Percentiles rank a stretch among this genome's conserved stretches.
Evolutionary conservation across 345 rosid genomes (phyloP).

Genomic region (Nasturtium officinale): DNA sequence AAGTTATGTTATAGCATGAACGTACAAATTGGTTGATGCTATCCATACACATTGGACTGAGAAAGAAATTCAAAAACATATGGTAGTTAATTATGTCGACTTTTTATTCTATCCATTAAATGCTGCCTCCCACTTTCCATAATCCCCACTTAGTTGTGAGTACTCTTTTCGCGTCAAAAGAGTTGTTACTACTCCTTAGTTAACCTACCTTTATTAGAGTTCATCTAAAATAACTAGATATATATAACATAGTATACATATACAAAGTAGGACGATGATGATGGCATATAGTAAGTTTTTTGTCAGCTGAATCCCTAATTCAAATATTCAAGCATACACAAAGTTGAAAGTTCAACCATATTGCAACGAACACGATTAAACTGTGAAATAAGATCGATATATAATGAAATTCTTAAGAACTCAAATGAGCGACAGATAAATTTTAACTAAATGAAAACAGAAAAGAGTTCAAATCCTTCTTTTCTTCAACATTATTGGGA

Average conservation of each 20-base stretch:
- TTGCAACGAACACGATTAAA: not conserved
- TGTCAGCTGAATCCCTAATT: not conserved
- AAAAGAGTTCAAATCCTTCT: not conserved
- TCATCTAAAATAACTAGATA: not conserved
- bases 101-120: not conserved
- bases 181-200: too few relatives aligned
- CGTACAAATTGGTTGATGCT: conserved; percentile 14
- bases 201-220: not conserved
- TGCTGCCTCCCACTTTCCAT: not conserved
- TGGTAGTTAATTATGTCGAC: not conserved
- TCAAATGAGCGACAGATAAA: not conserved
- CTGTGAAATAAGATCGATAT: not conserved
- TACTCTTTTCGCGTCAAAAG: too few relatives aligned
- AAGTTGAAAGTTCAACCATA: not conserved
- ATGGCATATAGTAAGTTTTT: conserved; percentile 12
- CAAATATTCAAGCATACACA: not conserved
- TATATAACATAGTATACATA: not conserved
- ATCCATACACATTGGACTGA: conserved; percentile 27
- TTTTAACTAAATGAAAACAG: not conserved
- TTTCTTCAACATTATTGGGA: not conserved
- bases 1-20: not conserved
- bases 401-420: not conserved
- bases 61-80: conserved; percentile 12
- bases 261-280: not conserved
- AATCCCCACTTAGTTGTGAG: conserved; percentile 1